These are phyloP conservation scores for Isatis lusitanica DNA, from an alignment of 441 rosid species.

Conservation along the genomic window DNA sequence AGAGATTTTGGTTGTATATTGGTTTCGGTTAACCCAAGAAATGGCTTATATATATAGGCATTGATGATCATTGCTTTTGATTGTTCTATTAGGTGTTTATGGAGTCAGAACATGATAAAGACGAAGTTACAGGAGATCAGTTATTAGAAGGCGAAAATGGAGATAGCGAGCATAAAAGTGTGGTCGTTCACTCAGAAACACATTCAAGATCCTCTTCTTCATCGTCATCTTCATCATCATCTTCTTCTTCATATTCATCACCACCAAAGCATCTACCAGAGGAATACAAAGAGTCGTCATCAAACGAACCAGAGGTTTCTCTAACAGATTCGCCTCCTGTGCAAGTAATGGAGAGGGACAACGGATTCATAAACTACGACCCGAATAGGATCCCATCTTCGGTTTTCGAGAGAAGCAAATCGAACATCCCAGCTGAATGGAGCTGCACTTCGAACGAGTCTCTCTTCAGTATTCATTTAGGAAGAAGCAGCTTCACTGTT, in stretches of 20 bases:
- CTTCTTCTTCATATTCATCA: constrained; percentile 32
- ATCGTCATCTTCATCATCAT: constrained; percentile 13
- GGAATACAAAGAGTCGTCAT: neutral
- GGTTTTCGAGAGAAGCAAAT: constrained; percentile 39
- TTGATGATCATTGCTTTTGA: neutral
- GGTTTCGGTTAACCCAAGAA: neutral
- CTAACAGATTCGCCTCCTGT: constrained; percentile 30
- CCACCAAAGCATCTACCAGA: constrained; percentile 29
- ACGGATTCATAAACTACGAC: constrained; percentile 1
- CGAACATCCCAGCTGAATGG: constrained; percentile 39
- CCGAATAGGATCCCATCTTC: constrained; percentile 39
- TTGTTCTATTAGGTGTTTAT: constrained; percentile 23
- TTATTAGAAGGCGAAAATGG: neutral
- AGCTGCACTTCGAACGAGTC: constrained; percentile 40
- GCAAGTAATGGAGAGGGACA: constrained; percentile 36
- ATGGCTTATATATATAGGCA: neutral
- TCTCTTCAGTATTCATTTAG: constrained; percentile 39
- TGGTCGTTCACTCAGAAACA: constrained; percentile 19
- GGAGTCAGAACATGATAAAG: constrained; percentile 21
- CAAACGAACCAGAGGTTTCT: constrained; percentile 9
- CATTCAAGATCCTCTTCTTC: constrained; percentile 32
- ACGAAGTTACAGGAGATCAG: constrained; percentile 5
- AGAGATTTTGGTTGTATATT: neutral
- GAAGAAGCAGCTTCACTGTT: constrained; percentile 33
- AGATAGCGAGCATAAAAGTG: constrained; percentile 21